A percentile compares a stretch with the other conserved stretches of the same genome.
These are phyloP conservation scores for Naganishia kalamii DNA, from an alignment of 768 basidiomycete genomes.

Conservation along the genomic window DNA sequence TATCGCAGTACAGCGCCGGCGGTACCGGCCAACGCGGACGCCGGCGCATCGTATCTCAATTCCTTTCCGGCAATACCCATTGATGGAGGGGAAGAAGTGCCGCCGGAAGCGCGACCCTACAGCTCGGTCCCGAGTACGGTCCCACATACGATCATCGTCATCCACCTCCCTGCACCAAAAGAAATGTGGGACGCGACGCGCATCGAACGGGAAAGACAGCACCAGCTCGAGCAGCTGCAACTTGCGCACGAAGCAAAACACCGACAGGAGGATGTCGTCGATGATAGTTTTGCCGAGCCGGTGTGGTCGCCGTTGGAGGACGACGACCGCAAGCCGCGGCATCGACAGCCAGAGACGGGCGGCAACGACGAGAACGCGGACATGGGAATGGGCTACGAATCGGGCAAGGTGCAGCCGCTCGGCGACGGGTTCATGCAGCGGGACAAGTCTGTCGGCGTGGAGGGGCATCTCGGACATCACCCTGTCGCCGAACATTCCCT, in stretches of 20 bases:
- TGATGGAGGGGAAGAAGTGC: constrained; percentile 21
- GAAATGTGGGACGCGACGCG: constrained; percentile 64
- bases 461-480: not conserved
- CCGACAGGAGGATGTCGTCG: constrained; percentile 14
- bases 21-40: constrained; percentile 13
- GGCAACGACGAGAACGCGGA: not conserved
- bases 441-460: not conserved
- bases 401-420: not conserved
- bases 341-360: not conserved
- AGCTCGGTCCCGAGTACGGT: constrained; percentile 28
- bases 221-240: constrained; percentile 15
- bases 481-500: not conserved
- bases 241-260: not conserved
- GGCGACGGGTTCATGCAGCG: not conserved
- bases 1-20: constrained; percentile 56
- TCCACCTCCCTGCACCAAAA: constrained; percentile 70
- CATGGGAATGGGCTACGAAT: not conserved
- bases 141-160: constrained; percentile 68
- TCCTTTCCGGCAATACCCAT: constrained; percentile 17
- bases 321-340: constrained; percentile 1
- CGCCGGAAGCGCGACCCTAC: constrained; percentile 24
- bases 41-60: constrained; percentile 14
- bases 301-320: constrained; percentile 2
- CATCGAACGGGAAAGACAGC: constrained; percentile 22
- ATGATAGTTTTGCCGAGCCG: constrained; percentile 11